These are phyloP conservation scores for Serendipita sp. DNA, from an alignment of 768 basidiomycete species.

Conservation along the genomic window DNA sequence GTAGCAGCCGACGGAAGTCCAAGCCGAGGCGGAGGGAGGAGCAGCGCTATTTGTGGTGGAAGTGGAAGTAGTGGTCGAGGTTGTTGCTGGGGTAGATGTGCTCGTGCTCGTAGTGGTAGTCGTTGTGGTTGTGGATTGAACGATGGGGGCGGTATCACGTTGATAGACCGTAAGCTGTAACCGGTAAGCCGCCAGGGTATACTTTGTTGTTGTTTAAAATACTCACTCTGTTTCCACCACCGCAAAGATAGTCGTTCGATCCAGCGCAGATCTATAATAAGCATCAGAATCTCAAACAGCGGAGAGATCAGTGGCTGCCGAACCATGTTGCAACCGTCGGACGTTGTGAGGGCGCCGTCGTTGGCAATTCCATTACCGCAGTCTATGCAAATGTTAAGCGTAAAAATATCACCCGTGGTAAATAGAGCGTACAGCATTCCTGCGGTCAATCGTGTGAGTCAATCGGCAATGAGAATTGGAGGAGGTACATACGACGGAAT, in stretches of 20 bases:
- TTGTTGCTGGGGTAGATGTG: neutral
- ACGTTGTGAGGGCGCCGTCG: conserved; percentile 30
- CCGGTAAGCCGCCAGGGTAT: neutral
- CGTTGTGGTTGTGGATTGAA: neutral
- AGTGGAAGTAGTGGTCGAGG: neutral
- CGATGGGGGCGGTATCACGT: neutral
- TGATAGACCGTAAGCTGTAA: neutral
- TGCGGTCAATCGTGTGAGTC: neutral
- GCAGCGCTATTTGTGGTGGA: neutral
- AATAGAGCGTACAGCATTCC: conserved; percentile 37
- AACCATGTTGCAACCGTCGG: conserved; percentile 43
- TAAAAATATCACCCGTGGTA: neutral
- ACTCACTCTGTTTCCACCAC: conserved; percentile 4
- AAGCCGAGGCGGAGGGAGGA: neutral
- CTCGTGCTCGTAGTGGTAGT: neutral
- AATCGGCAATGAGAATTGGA: neutral
- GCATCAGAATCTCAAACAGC: neutral
- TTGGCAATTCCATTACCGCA: conserved; percentile 34
- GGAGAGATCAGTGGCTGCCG: neutral
- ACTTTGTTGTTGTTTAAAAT: neutral
- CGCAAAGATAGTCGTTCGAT: neutral
- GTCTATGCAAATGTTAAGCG: conserved; percentile 21
- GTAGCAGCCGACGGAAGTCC: neutral
- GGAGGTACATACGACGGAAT: conserved; percentile 15
- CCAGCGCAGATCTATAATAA: conserved; percentile 25